Evolutionary conservation across 371 early-diverging fungal genomes (phyloP).

Genomic region (Blyttiomyces sp.): DNA sequence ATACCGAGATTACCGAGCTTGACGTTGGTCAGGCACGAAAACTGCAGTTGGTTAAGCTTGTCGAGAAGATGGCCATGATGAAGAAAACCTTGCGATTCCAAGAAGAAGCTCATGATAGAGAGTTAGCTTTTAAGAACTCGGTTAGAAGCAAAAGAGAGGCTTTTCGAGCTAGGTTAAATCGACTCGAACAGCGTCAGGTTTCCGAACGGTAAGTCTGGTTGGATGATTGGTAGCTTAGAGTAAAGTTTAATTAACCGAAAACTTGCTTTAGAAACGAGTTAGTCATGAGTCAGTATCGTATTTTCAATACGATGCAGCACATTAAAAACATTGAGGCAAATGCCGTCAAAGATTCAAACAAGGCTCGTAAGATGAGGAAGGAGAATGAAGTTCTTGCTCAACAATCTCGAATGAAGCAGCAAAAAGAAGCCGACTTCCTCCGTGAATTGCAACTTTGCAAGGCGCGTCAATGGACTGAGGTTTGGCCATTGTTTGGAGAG

Average conservation of each 20-base stretch:
- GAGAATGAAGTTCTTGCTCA: constrained; percentile 21
- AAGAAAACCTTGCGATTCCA: constrained; percentile 15
- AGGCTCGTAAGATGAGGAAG: constrained; percentile 5
- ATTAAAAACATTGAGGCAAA: constrained; percentile 17
- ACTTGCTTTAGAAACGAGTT: constrained; percentile 18
- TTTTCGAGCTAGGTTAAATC: constrained; percentile 11
- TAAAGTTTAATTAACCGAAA: not conserved
- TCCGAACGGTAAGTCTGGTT: constrained; percentile 13
- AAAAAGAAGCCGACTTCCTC: constrained; percentile 23
- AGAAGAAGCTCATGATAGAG: constrained; percentile 17
- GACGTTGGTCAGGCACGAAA: constrained; percentile 1
- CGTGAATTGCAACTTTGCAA: constrained; percentile 25
- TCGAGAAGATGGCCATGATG: constrained; percentile 14
- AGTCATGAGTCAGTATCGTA: constrained; percentile 12
- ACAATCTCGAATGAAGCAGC: constrained; percentile 15
- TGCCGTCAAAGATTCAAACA: constrained; percentile 11
- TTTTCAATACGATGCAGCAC: constrained; percentile 9
- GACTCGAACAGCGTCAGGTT: constrained; percentile 15
- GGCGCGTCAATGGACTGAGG: constrained; percentile 16
- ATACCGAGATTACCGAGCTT: constrained; percentile 3
- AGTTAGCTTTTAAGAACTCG: constrained; percentile 7
- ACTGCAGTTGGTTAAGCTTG: constrained; percentile 10
- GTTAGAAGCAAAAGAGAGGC: constrained; percentile 15
- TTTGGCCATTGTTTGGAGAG: not conserved
- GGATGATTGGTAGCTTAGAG: not conserved